Conservation (phyloP, 192 early-diverging fungal genomes). For the Geranomyces michiganensis region DNA sequence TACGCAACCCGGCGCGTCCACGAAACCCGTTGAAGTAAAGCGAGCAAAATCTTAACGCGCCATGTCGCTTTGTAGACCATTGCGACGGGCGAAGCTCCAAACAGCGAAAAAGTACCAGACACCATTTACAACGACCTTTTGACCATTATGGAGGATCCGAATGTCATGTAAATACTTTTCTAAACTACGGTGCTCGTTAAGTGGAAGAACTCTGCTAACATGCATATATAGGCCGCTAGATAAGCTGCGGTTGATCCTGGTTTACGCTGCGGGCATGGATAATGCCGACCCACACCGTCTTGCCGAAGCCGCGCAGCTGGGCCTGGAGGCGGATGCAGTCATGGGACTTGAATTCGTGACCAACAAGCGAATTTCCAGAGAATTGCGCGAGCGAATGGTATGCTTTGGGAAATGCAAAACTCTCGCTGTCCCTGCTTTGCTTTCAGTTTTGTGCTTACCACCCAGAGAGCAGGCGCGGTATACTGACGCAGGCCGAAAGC, state of each 20-base stretch:
- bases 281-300: conserved; percentile 4
- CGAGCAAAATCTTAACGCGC: neutral
- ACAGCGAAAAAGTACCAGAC: conserved; percentile 49
- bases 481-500: conserved; percentile 31
- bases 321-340: conserved; percentile 19
- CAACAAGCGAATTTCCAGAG: neutral
- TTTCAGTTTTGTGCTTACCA: too few relatives aligned
- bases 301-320: conserved; percentile 17
- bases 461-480: conserved; percentile 16
- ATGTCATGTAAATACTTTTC: conserved; percentile 26
- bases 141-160: conserved; percentile 25
- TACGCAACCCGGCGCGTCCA: too few relatives aligned
- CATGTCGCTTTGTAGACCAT: conserved; percentile 48
- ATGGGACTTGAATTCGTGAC: conserved; percentile 22
- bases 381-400: neutral
- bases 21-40: too few relatives aligned
- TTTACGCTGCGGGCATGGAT: conserved; percentile 38
- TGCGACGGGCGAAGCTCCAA: conserved; percentile 69
- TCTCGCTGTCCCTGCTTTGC: too few relatives aligned
- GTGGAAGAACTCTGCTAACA: neutral
- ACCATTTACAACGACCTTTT: conserved; percentile 19
- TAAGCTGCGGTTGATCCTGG: conserved; percentile 69
- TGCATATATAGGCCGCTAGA: conserved; percentile 48
- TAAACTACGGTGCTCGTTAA: neutral
- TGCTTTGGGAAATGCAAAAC: neutral